phyloP scores from a whole-genome alignment of 2,329 filamentous ascomycete species.

The Sarocladiaceae sp. region DNA sequence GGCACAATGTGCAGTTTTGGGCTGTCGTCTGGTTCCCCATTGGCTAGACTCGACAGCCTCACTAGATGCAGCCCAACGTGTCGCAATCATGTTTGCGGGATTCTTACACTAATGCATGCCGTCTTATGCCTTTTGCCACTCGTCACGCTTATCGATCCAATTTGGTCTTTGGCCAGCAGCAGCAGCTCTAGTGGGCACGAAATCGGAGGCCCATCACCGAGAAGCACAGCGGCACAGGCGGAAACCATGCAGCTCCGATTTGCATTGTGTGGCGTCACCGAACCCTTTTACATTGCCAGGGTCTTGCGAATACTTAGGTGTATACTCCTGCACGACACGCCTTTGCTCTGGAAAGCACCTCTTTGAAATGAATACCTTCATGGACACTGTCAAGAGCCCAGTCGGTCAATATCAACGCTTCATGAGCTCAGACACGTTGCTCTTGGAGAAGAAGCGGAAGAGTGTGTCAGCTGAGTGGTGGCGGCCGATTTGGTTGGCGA shows the following conservation, averaged over 20 bases:
- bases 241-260: neutral
- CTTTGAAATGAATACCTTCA: neutral
- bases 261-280: neutral
- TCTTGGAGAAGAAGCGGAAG: neutral
- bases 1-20: conserved; percentile 3
- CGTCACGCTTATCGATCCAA: neutral
- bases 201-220: neutral
- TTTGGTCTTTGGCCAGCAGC: neutral
- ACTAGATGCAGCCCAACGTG: neutral
- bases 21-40: neutral
- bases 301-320: no score
- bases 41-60: neutral
- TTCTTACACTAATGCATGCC: conserved; percentile 1
- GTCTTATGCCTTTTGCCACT: neutral
- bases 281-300: neutral
- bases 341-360: neutral
- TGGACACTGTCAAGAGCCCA: neutral
- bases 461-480: neutral
- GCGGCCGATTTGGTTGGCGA: neutral
- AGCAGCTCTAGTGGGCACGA: neutral
- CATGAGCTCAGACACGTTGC: conserved; percentile 1
- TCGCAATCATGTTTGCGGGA: conserved; percentile 1
- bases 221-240: neutral
- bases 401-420: neutral
- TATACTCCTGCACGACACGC: no score